These are phyloP conservation scores for Coemansia sp. DNA, from an alignment of 192 early-diverging fungal species.

Conservation along the genomic window DNA sequence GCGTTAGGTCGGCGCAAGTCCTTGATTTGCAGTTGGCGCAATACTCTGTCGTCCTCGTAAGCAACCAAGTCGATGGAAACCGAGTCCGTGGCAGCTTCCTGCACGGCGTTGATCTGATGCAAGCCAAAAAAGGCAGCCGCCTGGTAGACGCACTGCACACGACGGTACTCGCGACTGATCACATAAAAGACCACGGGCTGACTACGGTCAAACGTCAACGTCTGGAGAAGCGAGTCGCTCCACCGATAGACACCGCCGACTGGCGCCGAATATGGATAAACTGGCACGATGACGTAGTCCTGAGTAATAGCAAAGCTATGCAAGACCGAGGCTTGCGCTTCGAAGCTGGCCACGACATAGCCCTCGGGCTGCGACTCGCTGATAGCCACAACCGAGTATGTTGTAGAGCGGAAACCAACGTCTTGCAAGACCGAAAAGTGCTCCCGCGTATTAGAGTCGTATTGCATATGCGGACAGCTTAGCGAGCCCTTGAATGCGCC, in stretches of 20 bases:
- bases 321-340: constrained; percentile 67
- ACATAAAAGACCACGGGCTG: constrained; percentile 71
- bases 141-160: constrained; percentile 69
- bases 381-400: constrained; percentile 68
- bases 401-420: constrained; percentile 66
- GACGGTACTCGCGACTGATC: constrained; percentile 67
- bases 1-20: constrained; percentile 55
- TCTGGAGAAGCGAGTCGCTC: constrained; percentile 71
- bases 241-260: constrained; percentile 70
- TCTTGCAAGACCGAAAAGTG: constrained; percentile 77
- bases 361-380: constrained; percentile 66
- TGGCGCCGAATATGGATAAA: constrained; percentile 64
- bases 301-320: constrained; percentile 78
- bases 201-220: constrained; percentile 63
- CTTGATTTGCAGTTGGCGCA: constrained; percentile 61
- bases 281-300: constrained; percentile 70
- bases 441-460: constrained; percentile 70
- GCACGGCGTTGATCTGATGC: constrained; percentile 74
- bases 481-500: constrained; percentile 63
- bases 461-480: constrained; percentile 70
- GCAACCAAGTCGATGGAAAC: constrained; percentile 65
- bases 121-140: constrained; percentile 63
- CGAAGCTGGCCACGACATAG: constrained; percentile 62
- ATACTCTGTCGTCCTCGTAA: constrained; percentile 63
- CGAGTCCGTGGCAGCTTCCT: constrained; percentile 64